phyloP scores from a whole-genome alignment of 192 early-diverging fungal genomes.

The Gamsiella multidivaricata region DNA sequence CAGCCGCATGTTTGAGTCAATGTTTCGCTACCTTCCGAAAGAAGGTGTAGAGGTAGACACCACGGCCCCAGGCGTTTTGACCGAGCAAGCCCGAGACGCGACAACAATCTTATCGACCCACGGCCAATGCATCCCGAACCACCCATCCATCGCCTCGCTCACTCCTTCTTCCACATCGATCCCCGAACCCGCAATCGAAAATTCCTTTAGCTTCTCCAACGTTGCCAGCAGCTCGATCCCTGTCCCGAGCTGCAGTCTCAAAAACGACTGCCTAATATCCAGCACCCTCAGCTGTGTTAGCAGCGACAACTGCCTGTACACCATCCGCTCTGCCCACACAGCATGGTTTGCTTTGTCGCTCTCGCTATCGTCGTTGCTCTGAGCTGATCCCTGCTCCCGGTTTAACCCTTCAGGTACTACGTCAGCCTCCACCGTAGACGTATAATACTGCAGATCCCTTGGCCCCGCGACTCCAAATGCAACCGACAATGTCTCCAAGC shows the following conservation, averaged over 20 bases:
- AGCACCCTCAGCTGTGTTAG: neutral
- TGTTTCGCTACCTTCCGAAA: too few species aligned
- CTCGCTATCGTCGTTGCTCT: neutral
- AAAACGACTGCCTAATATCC: slow-evolving; percentile 11
- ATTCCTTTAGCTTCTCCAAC: slow-evolving; percentile 1
- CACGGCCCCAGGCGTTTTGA: neutral
- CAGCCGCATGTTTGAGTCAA: too few species aligned
- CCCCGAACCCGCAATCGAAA: slow-evolving; percentile 9
- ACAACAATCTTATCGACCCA: neutral
- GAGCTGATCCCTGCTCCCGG: too few species aligned
- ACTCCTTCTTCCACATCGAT: neutral
- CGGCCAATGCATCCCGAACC: slow-evolving; percentile 17
- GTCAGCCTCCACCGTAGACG: too few species aligned
- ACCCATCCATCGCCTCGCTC: slow-evolving; percentile 1
- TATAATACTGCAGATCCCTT: too few species aligned
- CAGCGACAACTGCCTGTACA: slow-evolving; percentile 5
- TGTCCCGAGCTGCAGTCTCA: slow-evolving; percentile 3
- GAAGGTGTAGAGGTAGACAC: too few species aligned
- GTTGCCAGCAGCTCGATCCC: slow-evolving; percentile 12
- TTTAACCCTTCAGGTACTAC: too few species aligned
- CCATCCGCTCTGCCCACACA: slow-evolving; percentile 5
- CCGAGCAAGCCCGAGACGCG: neutral
- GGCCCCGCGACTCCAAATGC: slow-evolving; percentile 9
- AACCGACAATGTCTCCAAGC: slow-evolving; percentile 7
- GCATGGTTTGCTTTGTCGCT: neutral